A percentile compares a stretch with the other conserved stretches of the same genome.
phyloP scores from a whole-genome alignment of 495 filamentous ascomycete species.

The Penicillium verhagenii region DNA sequence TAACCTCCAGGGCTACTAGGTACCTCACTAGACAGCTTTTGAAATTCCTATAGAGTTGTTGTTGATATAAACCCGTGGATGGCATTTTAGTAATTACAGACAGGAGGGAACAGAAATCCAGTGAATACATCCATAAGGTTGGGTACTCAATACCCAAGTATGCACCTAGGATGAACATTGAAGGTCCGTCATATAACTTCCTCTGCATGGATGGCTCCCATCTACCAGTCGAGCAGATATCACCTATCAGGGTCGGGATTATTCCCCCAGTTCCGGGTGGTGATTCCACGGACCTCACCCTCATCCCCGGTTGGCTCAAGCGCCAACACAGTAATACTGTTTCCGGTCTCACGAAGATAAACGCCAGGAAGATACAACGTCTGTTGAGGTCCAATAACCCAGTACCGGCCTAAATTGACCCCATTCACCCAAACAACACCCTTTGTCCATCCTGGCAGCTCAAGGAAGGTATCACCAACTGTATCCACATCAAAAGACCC shows the following conservation, averaged over 20 bases:
- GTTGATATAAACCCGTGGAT: too few species aligned
- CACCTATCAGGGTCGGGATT: constrained; percentile 39
- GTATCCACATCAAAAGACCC: constrained; percentile 33
- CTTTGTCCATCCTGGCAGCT: constrained; percentile 40
- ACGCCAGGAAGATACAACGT: constrained; percentile 44
- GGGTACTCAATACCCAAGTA: too few species aligned
- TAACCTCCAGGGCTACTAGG: too few species aligned
- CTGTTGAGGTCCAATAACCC: constrained; percentile 48
- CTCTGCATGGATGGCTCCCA: too few species aligned
- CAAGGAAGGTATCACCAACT: constrained; percentile 41
- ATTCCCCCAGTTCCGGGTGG: constrained; percentile 40
- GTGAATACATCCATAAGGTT: too few species aligned
- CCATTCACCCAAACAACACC: constrained; percentile 49
- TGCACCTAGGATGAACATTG: too few species aligned
- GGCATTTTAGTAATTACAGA: too few species aligned
- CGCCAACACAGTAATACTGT: constrained; percentile 43
- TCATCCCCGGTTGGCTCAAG: constrained; percentile 36
- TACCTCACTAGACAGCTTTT: too few species aligned
- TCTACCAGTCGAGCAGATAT: too few species aligned
- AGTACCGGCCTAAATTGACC: constrained; percentile 46
- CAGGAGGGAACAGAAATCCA: too few species aligned
- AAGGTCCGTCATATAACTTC: neutral
- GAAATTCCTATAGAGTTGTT: too few species aligned
- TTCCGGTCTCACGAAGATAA: constrained; percentile 25
- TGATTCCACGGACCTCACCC: constrained; percentile 28